phyloP scores from a whole-genome alignment of 1,284 basidiomycete species.

The Trichosporon sp. region DNA sequence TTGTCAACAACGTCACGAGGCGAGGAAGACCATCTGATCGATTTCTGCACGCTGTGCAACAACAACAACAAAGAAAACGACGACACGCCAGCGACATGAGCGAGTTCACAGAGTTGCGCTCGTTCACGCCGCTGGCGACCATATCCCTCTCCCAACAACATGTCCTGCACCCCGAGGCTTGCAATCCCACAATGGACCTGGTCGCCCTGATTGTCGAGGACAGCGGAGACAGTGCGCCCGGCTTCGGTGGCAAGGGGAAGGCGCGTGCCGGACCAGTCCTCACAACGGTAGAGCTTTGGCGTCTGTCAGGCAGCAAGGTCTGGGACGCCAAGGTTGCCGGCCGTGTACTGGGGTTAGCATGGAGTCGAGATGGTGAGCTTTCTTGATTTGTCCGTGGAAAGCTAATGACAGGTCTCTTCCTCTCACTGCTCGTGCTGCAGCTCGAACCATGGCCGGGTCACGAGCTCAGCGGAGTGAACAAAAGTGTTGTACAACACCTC shows the following conservation, averaged over 20 bases:
- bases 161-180: slow-evolving; percentile 35
- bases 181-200: slow-evolving; percentile 44
- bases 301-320: slow-evolving; percentile 37
- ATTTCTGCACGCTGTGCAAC: not conserved
- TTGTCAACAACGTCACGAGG: slow-evolving; percentile 2
- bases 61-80: not conserved
- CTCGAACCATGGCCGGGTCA: slow-evolving; percentile 6
- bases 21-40: not conserved
- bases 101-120: slow-evolving; percentile 10
- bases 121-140: slow-evolving; percentile 33
- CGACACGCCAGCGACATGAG: slow-evolving; percentile 5
- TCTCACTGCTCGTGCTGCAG: slow-evolving; percentile 27
- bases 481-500: slow-evolving; percentile 27
- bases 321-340: slow-evolving; percentile 37
- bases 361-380: slow-evolving; percentile 39
- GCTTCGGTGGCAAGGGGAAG: slow-evolving; percentile 20
- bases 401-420: slow-evolving; percentile 26
- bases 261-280: not conserved
- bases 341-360: slow-evolving; percentile 31
- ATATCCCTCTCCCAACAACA: slow-evolving; percentile 22
- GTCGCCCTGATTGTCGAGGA: slow-evolving; percentile 27
- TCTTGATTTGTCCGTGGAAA: not conserved
- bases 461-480: not conserved
- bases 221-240: not conserved
- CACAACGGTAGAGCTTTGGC: slow-evolving; percentile 29